Conservation (phyloP, 345 rosid genomes). For the Punica granatum region DNA sequence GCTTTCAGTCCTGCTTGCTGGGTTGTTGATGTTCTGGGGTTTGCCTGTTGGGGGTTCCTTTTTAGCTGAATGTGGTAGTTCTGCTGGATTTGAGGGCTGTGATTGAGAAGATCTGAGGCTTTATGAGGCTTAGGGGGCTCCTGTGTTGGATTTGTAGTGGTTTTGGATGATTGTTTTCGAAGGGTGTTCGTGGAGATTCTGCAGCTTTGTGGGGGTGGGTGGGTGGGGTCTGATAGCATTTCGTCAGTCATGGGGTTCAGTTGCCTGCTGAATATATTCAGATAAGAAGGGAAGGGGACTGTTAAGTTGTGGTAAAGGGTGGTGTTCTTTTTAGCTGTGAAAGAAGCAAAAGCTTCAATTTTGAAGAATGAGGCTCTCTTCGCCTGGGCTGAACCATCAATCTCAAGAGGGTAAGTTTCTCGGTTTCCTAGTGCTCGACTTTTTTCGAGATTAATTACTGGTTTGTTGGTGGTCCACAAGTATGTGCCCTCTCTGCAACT, state of each 20-base stretch:
- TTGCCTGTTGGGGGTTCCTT: not conserved
- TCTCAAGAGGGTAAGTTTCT: conserved; percentile 2
- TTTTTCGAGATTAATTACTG: not conserved
- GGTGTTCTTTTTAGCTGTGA: not conserved
- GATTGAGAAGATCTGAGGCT: conserved; percentile 7
- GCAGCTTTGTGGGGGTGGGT: conserved; percentile 1
- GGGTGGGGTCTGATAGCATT: conserved; percentile 3
- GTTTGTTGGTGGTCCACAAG: not conserved
- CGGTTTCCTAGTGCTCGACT: not conserved
- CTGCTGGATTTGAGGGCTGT: not conserved
- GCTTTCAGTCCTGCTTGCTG: not conserved
- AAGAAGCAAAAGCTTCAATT: not conserved
- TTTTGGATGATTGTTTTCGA: conserved; percentile 3
- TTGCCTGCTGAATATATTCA: not conserved
- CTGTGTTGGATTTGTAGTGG: conserved; percentile 5
- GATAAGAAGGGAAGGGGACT: conserved; percentile 1
- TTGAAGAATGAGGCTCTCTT: conserved; percentile 7
- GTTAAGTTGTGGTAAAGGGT: conserved; percentile 1
- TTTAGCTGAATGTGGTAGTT: not conserved
- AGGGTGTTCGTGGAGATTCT: not conserved
- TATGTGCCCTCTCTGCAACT: not conserved
- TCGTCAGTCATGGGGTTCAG: not conserved
- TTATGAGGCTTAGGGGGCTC: conserved; percentile 7
- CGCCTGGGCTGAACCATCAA: conserved; percentile 6
- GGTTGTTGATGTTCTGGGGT: not conserved